A percentile compares a stretch with the other conserved stretches of the same genome.
phyloP scores from a whole-genome alignment of 2,329 filamentous ascomycete species.

The Apiospora pterosperma region DNA sequence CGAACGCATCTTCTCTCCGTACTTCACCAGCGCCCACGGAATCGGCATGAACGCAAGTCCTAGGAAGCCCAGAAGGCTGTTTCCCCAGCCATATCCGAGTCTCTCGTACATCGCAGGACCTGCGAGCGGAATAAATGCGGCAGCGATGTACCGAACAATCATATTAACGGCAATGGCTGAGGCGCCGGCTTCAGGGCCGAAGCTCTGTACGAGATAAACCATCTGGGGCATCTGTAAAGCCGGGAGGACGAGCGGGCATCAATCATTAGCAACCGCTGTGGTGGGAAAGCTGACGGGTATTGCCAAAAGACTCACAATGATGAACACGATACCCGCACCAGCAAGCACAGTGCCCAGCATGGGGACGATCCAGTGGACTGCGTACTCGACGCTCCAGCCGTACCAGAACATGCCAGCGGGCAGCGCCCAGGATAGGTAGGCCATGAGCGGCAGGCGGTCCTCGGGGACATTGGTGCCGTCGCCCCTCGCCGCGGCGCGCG shows the following conservation, averaged over 20 bases:
- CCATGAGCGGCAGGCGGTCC: slow-evolving; percentile 34
- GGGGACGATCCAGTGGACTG: slow-evolving; percentile 39
- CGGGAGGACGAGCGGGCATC: too few relatives aligned
- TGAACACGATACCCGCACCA: slow-evolving; percentile 27
- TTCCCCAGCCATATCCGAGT: slow-evolving; percentile 56
- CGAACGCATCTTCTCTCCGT: too few relatives aligned
- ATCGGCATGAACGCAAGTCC: too few relatives aligned
- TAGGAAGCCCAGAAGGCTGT: slow-evolving; percentile 47
- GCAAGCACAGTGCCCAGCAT: slow-evolving; percentile 36
- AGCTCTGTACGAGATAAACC: slow-evolving; percentile 58
- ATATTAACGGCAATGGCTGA: slow-evolving; percentile 59
- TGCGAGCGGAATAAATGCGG: slow-evolving; percentile 54
- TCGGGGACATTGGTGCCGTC: too few relatives aligned
- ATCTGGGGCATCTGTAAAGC: slow-evolving; percentile 18
- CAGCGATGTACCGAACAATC: slow-evolving; percentile 50
- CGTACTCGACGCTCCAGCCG: slow-evolving; percentile 37
- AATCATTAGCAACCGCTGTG: too few relatives aligned
- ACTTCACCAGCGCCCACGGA: neutral
- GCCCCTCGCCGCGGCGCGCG: too few relatives aligned
- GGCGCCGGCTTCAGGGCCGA: slow-evolving; percentile 49
- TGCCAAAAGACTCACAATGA: too few relatives aligned
- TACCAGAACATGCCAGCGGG: slow-evolving; percentile 37
- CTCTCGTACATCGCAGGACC: slow-evolving; percentile 52
- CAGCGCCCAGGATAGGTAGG: slow-evolving; percentile 29
- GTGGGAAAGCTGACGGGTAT: too few relatives aligned